A percentile compares a stretch with the other conserved stretches of the same genome.
Evolutionary conservation across 306 rosid species (phyloP).

Genomic region (Oxytropis ochrocephala): DNA sequence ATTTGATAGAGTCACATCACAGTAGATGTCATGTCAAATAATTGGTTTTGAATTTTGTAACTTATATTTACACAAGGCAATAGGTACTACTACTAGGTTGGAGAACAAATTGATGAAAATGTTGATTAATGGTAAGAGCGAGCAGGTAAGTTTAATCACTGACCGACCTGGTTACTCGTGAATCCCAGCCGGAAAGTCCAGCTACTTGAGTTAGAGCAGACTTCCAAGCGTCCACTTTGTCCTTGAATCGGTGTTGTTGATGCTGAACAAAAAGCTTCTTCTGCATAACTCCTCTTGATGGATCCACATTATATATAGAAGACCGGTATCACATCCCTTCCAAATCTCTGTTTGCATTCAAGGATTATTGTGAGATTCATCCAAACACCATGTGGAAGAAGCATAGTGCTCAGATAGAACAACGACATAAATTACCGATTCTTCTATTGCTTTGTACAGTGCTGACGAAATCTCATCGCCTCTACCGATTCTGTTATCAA

Average conservation of each 20-base stretch:
- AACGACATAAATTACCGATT: background rate
- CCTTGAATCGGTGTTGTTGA: background rate
- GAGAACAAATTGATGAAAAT: background rate
- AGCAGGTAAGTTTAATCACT: no score
- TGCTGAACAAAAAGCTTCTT: background rate
- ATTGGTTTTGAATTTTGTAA: background rate
- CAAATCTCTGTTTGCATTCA: background rate
- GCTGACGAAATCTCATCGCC: background rate
- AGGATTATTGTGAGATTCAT: conserved; percentile 8
- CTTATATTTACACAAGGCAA: no score
- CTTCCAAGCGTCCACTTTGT: background rate
- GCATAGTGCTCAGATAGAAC: conserved; percentile 12
- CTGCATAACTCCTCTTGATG: conserved; percentile 3
- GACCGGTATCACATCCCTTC: conserved; percentile 10
- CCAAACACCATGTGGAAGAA: conserved; percentile 24
- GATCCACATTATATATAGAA: conserved; percentile 20
- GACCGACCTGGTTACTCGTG: background rate
- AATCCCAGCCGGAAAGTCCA: background rate
- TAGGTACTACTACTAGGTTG: background rate
- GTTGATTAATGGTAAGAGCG: no score
- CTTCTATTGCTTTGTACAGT: background rate
- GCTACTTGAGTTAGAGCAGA: background rate
- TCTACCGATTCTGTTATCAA: background rate
- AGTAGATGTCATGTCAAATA: background rate
- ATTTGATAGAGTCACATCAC: background rate